These are phyloP conservation scores for Beta vulgaris DNA, from an alignment of 148 eudicot genomes.

Conservation along the genomic window DNA sequence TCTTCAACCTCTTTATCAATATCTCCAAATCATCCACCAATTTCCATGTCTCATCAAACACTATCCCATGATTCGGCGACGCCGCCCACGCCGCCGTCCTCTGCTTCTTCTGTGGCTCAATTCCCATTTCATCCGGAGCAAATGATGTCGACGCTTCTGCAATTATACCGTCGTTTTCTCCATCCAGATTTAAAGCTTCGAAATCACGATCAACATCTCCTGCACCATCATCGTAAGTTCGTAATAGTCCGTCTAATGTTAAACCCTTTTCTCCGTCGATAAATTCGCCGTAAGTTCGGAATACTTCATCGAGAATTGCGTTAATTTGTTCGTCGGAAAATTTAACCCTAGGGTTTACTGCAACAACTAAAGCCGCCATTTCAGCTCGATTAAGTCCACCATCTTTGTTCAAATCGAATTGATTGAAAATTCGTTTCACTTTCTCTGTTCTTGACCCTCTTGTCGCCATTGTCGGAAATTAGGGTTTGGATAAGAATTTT, in stretches of 20 bases:
- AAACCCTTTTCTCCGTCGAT: conserved; percentile 75
- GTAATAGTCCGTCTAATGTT: conserved; percentile 70
- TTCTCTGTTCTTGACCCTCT: conserved; percentile 89
- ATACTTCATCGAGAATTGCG: conserved; percentile 94
- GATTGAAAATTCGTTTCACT: conserved; percentile 72
- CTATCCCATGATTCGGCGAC: conserved; percentile 79
- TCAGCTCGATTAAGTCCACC: conserved; percentile 79
- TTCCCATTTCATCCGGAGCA: conserved; percentile 40
- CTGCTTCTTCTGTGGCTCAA: conserved; percentile 69
- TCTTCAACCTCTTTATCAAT: conserved; percentile 64
- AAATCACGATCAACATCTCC: conserved; percentile 98
- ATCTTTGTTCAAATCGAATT: conserved; percentile 76
- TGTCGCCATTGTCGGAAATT: conserved; percentile 46
- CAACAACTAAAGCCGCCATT: conserved; percentile 91
- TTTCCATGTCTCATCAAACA: conserved; percentile 89
- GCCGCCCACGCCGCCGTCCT: conserved; percentile 89
- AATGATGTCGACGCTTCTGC: conserved; percentile 41
- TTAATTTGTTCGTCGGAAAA: conserved; percentile 87
- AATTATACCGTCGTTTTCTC: conserved; percentile 11
- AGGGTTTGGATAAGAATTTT: conserved; percentile 18
- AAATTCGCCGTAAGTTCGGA: conserved; percentile 75
- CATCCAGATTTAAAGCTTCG: conserved; percentile 70
- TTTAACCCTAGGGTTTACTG: conserved; percentile 93
- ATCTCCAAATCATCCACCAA: conserved; percentile 89
- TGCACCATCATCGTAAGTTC: conserved; percentile 97